Percentiles rank a stretch among this genome's conserved stretches.
Evolutionary conservation across 2,329 filamentous ascomycete species (phyloP).

Genomic region (Sphaerulina musiva): DNA sequence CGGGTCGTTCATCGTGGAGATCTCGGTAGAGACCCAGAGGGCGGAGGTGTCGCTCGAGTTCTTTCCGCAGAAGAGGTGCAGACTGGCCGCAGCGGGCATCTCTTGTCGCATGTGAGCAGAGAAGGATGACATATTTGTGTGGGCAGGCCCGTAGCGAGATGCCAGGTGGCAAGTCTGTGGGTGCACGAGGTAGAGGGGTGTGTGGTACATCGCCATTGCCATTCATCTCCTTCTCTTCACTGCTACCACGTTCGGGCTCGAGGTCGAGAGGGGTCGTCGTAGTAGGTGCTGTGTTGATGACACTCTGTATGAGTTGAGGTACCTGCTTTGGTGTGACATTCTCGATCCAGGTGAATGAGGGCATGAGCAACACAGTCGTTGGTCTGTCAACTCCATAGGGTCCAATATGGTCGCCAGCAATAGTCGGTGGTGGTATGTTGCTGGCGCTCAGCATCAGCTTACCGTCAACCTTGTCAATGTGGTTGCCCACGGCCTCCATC

Average conservation of each 20-base stretch:
- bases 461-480: conserved; percentile 24
- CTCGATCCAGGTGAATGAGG: conserved; percentile 74
- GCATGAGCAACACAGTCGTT: conserved; percentile 76
- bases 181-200: conserved; percentile 12
- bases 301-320: conserved; percentile 61
- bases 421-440: conserved; percentile 74
- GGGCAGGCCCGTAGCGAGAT: conserved; percentile 62
- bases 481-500: conserved; percentile 48
- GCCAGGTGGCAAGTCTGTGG: conserved; percentile 26
- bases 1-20: conserved; percentile 77
- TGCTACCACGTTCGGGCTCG: conserved; percentile 2
- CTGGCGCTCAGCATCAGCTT: conserved; percentile 85
- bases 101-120: conserved; percentile 91
- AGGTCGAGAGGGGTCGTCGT: conserved; percentile 57
- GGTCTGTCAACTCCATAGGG: conserved; percentile 54
- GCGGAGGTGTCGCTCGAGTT: conserved; percentile 82
- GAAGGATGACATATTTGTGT: conserved; percentile 78
- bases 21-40: conserved; percentile 80
- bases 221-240: conserved; percentile 1
- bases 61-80: conserved; percentile 78
- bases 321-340: conserved; percentile 73
- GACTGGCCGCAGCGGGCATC: conserved; percentile 93
- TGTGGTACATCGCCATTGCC: conserved; percentile 13
- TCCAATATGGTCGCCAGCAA: conserved; percentile 49
- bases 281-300: conserved; percentile 67